Conservation (phyloP, 768 basidiomycete species). For the Exidia glandulosa region DNA sequence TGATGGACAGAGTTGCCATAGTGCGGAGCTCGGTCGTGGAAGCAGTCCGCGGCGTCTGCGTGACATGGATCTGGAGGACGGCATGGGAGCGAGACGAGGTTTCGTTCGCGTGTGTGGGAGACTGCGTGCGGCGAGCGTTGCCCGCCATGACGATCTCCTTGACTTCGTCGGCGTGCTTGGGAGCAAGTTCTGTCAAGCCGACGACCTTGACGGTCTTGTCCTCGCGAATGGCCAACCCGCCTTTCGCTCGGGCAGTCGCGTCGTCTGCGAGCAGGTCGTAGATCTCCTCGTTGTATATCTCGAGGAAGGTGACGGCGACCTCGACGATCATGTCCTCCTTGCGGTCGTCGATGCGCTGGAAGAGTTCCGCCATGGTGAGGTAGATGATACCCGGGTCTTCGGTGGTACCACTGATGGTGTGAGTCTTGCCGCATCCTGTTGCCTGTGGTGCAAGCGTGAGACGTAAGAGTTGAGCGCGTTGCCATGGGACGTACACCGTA, state of each 20-base stretch:
- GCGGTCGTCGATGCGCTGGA: conserved; percentile 82
- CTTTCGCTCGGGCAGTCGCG: conserved; percentile 51
- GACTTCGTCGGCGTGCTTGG: conserved; percentile 80
- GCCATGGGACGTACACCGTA: conserved; percentile 66
- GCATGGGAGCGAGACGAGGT: conserved; percentile 97
- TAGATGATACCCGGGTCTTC: conserved; percentile 89
- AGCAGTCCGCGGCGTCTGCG: conserved; percentile 76
- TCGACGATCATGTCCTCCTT: conserved; percentile 77
- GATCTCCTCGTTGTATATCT: conserved; percentile 99
- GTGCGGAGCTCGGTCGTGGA: conserved; percentile 71
- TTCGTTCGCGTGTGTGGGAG: conserved; percentile 91
- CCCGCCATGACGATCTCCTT: conserved; percentile 87
- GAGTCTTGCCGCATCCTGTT: conserved; percentile 99
- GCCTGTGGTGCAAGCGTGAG: conserved; percentile 42
- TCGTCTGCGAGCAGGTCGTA: conserved; percentile 83
- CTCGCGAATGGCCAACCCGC: conserved; percentile 88
- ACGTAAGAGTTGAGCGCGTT: conserved; percentile 6
- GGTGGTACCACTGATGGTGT: conserved; percentile 92
- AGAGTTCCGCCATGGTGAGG: conserved; percentile 93
- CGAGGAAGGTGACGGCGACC: conserved; percentile 89
- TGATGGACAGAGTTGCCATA: conserved; percentile 90
- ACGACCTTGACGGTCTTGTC: conserved; percentile 88
- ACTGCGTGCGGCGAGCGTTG: conserved; percentile 81
- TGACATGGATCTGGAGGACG: conserved; percentile 90
- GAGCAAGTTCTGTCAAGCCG: conserved; percentile 71